Evolutionary conservation across 371 early-diverging fungal genomes (phyloP), one percentile per base, ranked within the genome.

Genomic region (Cokeromyces recurvatus): DNA sequence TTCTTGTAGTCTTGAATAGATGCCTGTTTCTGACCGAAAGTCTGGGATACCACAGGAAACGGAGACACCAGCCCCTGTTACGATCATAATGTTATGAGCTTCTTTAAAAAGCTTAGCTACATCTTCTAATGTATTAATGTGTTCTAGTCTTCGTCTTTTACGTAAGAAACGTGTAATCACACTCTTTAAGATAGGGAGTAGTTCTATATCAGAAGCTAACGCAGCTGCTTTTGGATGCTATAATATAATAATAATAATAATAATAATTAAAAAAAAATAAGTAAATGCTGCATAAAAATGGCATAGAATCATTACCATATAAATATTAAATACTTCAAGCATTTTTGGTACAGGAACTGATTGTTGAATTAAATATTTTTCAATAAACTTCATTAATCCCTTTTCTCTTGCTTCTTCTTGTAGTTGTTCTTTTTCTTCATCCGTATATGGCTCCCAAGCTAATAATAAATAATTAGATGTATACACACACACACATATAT

Each of bases 31-130:
- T 9, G 98, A 98, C 35, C 99, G 80, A 52, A 99, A 99, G 57
- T 99, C 99, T 0, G 99, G 98, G 27, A 99, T 99, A 19, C 99
- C 99, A 47, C 94, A 91, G 0, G 94, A 88, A 0, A 96, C 97
- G 19, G 95, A 94, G 4, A 85, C 88, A 16, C 95, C 95, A 0
- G 95, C 95, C 2, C 97, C 97, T 0, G 95, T 94, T 42, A 96
- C 74, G 16, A 96, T 90, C 81, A 96, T 78, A 32, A 95, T 90
- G 25, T 86, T 86, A 35, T 79, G 76, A 11, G 88, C 75, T 17
- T 71, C 64, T 32, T 65, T 49, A 4, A 95, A 43, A 6, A 94
- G 62, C 4, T 76, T 59, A 1, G 88, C 78, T 3, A 85, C 92
- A 42, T 94, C 83, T 0, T 89, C 80, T 4, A 91, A 32, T 0